Evolutionary conservation across 1,284 basidiomycete species (phyloP).

Genomic region (Tilletia setariae): DNA sequence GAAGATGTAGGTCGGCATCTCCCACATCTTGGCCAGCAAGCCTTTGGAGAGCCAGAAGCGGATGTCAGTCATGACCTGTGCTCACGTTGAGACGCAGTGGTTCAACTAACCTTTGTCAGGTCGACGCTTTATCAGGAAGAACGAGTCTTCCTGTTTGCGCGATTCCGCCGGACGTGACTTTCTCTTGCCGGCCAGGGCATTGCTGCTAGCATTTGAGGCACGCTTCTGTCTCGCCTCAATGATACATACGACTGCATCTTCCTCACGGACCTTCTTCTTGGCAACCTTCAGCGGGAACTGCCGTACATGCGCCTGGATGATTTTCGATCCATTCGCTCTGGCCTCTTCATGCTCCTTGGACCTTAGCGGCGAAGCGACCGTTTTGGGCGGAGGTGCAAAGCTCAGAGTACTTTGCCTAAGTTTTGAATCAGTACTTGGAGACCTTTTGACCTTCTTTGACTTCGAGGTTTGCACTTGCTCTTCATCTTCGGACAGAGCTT

Average conservation of each 20-base stretch:
- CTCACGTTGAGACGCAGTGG: conserved; percentile 9
- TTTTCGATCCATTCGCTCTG: conserved; percentile 6
- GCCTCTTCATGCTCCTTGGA: background rate
- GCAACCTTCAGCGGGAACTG: conserved; percentile 81
- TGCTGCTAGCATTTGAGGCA: conserved; percentile 18
- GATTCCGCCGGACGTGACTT: conserved; percentile 62
- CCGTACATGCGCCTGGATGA: conserved; percentile 59
- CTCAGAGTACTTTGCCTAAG: conserved; percentile 3
- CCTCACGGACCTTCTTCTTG: conserved; percentile 78
- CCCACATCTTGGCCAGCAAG: conserved; percentile 45
- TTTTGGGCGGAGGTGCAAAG: background rate
- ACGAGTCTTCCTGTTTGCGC: background rate
- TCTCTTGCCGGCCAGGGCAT: conserved; percentile 64
- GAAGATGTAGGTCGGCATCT: conserved; percentile 32
- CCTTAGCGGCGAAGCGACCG: background rate
- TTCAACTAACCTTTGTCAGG: conserved; percentile 64
- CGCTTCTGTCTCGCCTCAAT: conserved; percentile 67
- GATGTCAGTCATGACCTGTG: background rate
- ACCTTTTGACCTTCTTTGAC: background rate
- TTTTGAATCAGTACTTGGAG: background rate
- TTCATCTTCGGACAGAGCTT: conserved; percentile 1
- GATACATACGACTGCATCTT: conserved; percentile 78
- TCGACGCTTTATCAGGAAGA: conserved; percentile 28
- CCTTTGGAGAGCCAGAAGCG: conserved; percentile 2
- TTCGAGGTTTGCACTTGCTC: conserved; percentile 22